Evolutionary conservation across 495 filamentous ascomycete genomes (phyloP), one percentile per base, ranked within the genome.

Genomic region (Aspergillus incahuasiensis): DNA sequence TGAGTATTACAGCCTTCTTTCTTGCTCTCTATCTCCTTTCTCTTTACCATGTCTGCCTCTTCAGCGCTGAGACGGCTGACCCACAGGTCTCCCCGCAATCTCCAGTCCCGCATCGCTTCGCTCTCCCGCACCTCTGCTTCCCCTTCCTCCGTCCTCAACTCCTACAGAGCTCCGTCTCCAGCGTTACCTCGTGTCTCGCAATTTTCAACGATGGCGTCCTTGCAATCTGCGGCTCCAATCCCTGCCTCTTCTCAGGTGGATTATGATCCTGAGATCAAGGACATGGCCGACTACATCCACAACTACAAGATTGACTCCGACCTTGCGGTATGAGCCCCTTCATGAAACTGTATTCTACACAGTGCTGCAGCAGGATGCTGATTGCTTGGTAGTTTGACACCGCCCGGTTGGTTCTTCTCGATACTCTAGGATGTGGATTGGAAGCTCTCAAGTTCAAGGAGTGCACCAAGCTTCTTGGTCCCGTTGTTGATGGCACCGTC

Each of bases 391-490:
- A 97, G 92, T 95, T 87, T 63, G 92, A 97, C 71, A 97, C 92
- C 20, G 90, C 90, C 48, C 83, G 89, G 68, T 86, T 90, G 68
- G 88, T 92, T 22, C 88, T 94, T 75, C 83, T 97, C 59, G 94
- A 98, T 72, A 98, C 95, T 32, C 83, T 98, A 8, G 94, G 94
- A 64, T 98, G 94, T 71, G 94, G 94, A 59, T 84, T 97, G 32
- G 92, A 97, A 76, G 94, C 89, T 57, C 82, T 98, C 60, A 87
- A 89, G 61, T 98, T 98, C 77, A 90, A 91, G 72, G 89, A 96
- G 74, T 98, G 94, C 79, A 82, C 86, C 42, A 96, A 96, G 75
- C 83, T 97, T 16, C 84, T 98, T 11, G 94, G 94, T n/a, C 94
- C 94, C 25, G 81, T 95, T 56, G 94, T 98, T 40, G 82, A 86